A percentile compares a stretch with the other conserved stretches of the same genome.
phyloP scores from a whole-genome alignment of 2,329 filamentous ascomycete genomes.

The Pseudogymnoascus sp. region DNA sequence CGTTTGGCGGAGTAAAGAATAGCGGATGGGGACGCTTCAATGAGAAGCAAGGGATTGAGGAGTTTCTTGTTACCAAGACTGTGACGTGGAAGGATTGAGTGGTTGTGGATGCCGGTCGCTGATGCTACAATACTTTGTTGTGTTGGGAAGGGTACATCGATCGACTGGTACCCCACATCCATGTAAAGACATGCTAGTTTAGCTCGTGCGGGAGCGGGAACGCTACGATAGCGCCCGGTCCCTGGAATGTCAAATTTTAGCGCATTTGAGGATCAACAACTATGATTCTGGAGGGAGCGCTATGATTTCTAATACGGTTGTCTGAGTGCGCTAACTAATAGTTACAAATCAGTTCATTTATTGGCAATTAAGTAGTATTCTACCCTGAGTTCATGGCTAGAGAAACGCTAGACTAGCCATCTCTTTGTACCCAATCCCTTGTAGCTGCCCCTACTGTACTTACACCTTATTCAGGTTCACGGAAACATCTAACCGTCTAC shows the following conservation, averaged over 20 bases:
- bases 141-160: not conserved
- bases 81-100: constrained; percentile 28
- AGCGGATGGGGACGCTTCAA: constrained; percentile 43
- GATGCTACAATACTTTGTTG: not conserved
- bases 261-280: not conserved
- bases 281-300: not conserved
- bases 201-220: not conserved
- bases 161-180: not conserved
- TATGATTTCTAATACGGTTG: not conserved
- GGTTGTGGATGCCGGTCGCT: not conserved
- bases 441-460: not conserved
- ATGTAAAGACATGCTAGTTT: not conserved
- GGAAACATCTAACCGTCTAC: not conserved
- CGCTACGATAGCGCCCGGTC: not conserved
- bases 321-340: not conserved
- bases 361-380: not conserved
- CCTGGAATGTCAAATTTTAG: not conserved
- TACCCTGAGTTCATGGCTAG: not conserved
- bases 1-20: constrained; percentile 42
- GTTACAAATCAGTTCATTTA: not conserved
- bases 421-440: not conserved
- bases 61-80: constrained; percentile 38
- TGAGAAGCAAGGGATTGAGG: constrained; percentile 37
- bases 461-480: not conserved
- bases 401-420: not conserved